Evolutionary conservation across 495 filamentous ascomycete species (phyloP).

Genomic region (Rostrohypoxylon terebratum): DNA sequence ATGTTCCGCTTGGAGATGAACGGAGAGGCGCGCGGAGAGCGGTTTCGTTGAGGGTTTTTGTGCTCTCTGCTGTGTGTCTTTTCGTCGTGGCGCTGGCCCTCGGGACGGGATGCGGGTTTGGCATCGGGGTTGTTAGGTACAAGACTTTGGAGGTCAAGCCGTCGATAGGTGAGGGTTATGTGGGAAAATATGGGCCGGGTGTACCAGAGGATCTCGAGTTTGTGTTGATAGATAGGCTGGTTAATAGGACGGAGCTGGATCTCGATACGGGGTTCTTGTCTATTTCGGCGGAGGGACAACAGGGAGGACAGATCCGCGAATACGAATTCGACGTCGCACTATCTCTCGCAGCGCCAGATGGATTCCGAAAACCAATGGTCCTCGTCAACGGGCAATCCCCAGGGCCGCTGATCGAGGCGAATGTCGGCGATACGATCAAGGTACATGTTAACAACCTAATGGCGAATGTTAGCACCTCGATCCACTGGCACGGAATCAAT

Average conservation of each 20-base stretch:
- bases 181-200: slow-evolving; percentile 23
- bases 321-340: slow-evolving; percentile 48
- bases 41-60: slow-evolving; percentile 35
- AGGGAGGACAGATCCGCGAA: slow-evolving; percentile 27
- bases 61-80: slow-evolving; percentile 34
- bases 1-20: slow-evolving; percentile 1
- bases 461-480: slow-evolving; percentile 42
- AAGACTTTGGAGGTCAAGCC: not conserved
- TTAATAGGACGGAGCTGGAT: slow-evolving; percentile 45
- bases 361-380: slow-evolving; percentile 63
- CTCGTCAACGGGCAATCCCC: slow-evolving; percentile 68
- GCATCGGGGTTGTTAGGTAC: slow-evolving; percentile 29
- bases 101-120: slow-evolving; percentile 43
- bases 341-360: slow-evolving; percentile 58
- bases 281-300: not conserved
- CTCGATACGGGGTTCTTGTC: slow-evolving; percentile 42
- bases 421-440: slow-evolving; percentile 59
- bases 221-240: slow-evolving; percentile 32
- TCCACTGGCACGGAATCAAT: slow-evolving; percentile 54
- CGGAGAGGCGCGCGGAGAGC: slow-evolving; percentile 7
- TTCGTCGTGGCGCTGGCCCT: slow-evolving; percentile 26
- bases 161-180: slow-evolving; percentile 17
- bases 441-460: slow-evolving; percentile 47
- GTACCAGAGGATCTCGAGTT: slow-evolving; percentile 25
- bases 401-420: slow-evolving; percentile 65